Conservation (phyloP, 345 rosid species). For the Stellera chamaejasme region DNA sequence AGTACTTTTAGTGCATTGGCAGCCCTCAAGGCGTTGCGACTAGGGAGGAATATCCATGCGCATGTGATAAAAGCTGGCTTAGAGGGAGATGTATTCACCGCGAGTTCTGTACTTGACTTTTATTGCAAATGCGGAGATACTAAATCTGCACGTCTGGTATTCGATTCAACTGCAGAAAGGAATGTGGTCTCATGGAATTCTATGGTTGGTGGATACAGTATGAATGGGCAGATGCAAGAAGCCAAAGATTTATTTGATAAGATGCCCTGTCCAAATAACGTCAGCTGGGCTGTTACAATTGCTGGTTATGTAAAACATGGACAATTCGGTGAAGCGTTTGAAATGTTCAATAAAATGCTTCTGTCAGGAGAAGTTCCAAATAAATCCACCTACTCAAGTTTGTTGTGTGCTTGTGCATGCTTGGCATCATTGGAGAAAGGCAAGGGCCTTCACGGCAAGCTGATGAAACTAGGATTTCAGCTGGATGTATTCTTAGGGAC, state of each 20-base stretch:
- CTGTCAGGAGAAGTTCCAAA: conserved; percentile 30
- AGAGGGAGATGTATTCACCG: conserved; percentile 23
- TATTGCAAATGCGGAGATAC: conserved; percentile 44
- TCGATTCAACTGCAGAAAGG: conserved; percentile 25
- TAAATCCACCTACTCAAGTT: conserved; percentile 36
- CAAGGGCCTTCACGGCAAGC: conserved; percentile 46
- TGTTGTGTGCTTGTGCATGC: conserved; percentile 42
- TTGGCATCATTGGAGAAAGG: conserved; percentile 40
- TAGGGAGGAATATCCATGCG: conserved; percentile 43
- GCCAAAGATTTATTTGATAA: conserved; percentile 34
- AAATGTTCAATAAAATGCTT: conserved; percentile 38
- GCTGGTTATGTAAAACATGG: conserved; percentile 36
- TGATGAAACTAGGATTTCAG: conserved; percentile 31
- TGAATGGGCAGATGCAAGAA: conserved; percentile 39
- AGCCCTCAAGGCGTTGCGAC: conserved; percentile 22
- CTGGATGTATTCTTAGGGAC: conserved; percentile 37
- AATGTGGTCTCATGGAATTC: conserved; percentile 45
- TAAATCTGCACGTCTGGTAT: conserved; percentile 29
- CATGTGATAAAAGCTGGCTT: conserved; percentile 31
- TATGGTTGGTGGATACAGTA: conserved; percentile 43
- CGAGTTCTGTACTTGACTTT: conserved; percentile 40
- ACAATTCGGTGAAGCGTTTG: conserved; percentile 34
- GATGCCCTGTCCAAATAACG: conserved; percentile 27
- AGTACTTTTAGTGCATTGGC: conserved; percentile 36
- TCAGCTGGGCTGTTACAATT: conserved; percentile 43